A percentile compares a stretch with the other conserved stretches of the same genome.
phyloP scores from a whole-genome alignment of 2,329 filamentous ascomycete species.

The Didymella segeticola region DNA sequence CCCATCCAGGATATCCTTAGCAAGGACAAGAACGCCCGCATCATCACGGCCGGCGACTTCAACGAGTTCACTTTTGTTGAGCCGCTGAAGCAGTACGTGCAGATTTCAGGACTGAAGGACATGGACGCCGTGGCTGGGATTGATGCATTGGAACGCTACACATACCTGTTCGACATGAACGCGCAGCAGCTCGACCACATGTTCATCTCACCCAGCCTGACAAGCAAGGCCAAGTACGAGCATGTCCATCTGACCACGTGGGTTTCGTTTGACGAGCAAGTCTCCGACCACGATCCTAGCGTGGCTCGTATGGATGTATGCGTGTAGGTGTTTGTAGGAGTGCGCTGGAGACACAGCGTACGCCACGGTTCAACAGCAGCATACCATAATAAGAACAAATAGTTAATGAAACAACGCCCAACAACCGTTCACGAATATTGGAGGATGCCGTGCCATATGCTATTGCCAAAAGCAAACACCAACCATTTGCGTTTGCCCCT shows the following conservation, averaged over 20 bases:
- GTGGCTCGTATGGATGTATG: constrained; percentile 70
- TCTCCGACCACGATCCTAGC: constrained; percentile 74
- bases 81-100: constrained; percentile 63
- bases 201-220: constrained; percentile 65
- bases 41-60: constrained; percentile 72
- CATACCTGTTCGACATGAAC: constrained; percentile 74
- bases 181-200: constrained; percentile 74
- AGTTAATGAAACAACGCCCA: not conserved
- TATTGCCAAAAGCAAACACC: not conserved
- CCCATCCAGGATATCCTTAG: constrained; percentile 57
- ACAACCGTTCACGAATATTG: not conserved
- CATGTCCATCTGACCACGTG: constrained; percentile 77
- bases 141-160: constrained; percentile 67
- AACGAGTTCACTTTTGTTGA: constrained; percentile 73
- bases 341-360: not conserved
- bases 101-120: constrained; percentile 64
- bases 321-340: constrained; percentile 22
- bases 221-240: constrained; percentile 59
- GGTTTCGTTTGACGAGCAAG: constrained; percentile 58
- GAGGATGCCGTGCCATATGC: constrained; percentile 1
- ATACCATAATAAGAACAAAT: constrained; percentile 4
- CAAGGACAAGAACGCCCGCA: constrained; percentile 61
- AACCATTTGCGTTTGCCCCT: constrained; percentile 5
- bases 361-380: constrained; percentile 4
- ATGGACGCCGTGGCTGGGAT: constrained; percentile 66